phyloP scores from a whole-genome alignment of 1,284 basidiomycete species.

The Ganoderma lingzhi region DNA sequence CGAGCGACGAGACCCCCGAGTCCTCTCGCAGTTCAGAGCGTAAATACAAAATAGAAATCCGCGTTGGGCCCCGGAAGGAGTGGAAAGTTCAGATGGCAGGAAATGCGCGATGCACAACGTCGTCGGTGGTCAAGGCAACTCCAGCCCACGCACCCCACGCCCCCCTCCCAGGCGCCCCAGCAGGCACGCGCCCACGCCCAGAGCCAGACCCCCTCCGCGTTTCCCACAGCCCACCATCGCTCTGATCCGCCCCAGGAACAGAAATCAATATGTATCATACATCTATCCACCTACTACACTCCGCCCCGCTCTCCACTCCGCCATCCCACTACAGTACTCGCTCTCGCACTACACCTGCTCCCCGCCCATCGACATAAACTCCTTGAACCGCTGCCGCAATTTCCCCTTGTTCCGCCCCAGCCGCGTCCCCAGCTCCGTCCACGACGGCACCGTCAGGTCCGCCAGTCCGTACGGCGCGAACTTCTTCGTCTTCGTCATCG shows the following conservation, averaged over 20 bases:
- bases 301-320: slow-evolving; percentile 12
- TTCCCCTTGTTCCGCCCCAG: slow-evolving; percentile 62
- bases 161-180: slow-evolving; percentile 7
- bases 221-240: slow-evolving; percentile 23
- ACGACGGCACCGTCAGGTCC: slow-evolving; percentile 83
- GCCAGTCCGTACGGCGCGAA: slow-evolving; percentile 76
- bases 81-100: slow-evolving; percentile 39
- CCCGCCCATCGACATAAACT: slow-evolving; percentile 76
- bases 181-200: slow-evolving; percentile 10
- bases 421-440: slow-evolving; percentile 74
- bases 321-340: neutral
- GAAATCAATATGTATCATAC: slow-evolving; percentile 11
- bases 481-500: slow-evolving; percentile 55
- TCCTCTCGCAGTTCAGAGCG: slow-evolving; percentile 27
- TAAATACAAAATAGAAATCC: slow-evolving; percentile 34
- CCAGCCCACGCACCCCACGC: slow-evolving; percentile 12
- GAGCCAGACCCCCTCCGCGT: slow-evolving; percentile 6
- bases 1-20: slow-evolving; percentile 26
- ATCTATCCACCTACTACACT: slow-evolving; percentile 2
- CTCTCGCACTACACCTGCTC: slow-evolving; percentile 39
- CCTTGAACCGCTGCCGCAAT: slow-evolving; percentile 70
- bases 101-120: slow-evolving; percentile 36
- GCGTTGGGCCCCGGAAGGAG: slow-evolving; percentile 31
- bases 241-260: slow-evolving; percentile 30
- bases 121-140: slow-evolving; percentile 77